These are phyloP conservation scores for Cercospora nicotianae DNA, from an alignment of 2,329 filamentous ascomycete genomes.

Conservation along the genomic window DNA sequence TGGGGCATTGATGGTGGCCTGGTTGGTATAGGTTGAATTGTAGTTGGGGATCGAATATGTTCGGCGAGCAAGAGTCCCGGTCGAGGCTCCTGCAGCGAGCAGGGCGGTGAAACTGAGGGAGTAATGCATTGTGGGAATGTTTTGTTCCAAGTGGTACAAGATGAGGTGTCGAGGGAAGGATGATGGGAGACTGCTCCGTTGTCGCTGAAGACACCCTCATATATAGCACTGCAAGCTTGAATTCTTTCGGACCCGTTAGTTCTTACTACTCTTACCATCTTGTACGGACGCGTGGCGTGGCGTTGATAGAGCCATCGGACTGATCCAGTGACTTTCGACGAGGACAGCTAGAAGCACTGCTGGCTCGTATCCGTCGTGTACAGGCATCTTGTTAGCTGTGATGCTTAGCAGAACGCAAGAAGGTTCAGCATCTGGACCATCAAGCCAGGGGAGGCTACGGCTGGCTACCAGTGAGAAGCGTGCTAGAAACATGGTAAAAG, in stretches of 20 bases:
- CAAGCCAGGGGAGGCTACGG: not conserved
- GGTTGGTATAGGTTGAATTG: not conserved
- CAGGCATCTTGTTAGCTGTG: not conserved
- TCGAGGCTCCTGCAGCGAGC: not conserved
- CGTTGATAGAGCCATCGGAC: not conserved
- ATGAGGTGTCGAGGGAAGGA: no score
- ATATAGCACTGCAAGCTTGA: not conserved
- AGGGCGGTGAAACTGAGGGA: not conserved
- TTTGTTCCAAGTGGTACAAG: no score
- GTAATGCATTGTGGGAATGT: not conserved
- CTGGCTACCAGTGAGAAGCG: not conserved
- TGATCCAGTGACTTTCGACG: not conserved
- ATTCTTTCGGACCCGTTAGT: not conserved
- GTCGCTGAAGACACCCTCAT: not conserved
- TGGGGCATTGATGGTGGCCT: not conserved
- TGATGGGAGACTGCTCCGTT: not conserved
- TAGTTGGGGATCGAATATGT: not conserved
- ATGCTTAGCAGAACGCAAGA: not conserved
- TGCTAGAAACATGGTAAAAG: not conserved
- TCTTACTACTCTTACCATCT: not conserved
- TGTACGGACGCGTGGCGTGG: not conserved
- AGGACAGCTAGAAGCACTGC: not conserved
- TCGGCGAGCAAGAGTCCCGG: not conserved
- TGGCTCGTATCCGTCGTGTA: not conserved
- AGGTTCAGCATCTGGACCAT: not conserved